A percentile compares a stretch with the other conserved stretches of the same genome.
phyloP scores from a whole-genome alignment of 2,329 filamentous ascomycete species.

The Cordyceps sp. region DNA sequence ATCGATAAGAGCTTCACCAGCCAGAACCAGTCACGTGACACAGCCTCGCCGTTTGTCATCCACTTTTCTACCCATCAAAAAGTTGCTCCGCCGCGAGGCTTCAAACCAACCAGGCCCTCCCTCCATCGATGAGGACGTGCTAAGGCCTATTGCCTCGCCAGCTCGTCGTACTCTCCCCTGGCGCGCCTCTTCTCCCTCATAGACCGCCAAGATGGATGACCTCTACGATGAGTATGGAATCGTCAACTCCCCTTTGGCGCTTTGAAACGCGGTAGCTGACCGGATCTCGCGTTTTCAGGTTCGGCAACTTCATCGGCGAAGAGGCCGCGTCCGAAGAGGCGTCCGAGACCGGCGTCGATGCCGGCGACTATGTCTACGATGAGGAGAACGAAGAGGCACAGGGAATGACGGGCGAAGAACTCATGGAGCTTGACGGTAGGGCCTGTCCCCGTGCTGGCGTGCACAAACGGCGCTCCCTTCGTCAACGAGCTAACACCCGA shows the following conservation, averaged over 20 bases:
- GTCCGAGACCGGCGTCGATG: slow-evolving; percentile 59
- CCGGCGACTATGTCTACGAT: slow-evolving; percentile 66
- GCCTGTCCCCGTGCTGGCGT: slow-evolving; percentile 7
- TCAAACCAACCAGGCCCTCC: no score
- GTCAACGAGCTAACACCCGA: neutral
- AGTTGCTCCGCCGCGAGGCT: no score
- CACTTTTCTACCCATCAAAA: no score
- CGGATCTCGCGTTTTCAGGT: slow-evolving; percentile 35
- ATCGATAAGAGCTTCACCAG: no score
- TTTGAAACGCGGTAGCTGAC: neutral
- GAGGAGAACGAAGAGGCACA: slow-evolving; percentile 53
- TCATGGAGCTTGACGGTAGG: slow-evolving; percentile 82
- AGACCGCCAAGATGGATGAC: slow-evolving; percentile 61
- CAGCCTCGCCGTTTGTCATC: no score
- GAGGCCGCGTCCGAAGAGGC: slow-evolving; percentile 73
- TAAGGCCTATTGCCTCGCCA: no score
- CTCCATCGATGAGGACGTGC: no score
- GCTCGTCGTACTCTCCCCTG: no score
- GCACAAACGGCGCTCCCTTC: no score
- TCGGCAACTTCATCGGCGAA: slow-evolving; percentile 97
- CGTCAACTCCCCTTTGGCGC: neutral
- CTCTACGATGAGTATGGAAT: slow-evolving; percentile 75
- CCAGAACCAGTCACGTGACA: no score
- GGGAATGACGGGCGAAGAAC: slow-evolving; percentile 56
- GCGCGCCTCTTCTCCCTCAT: no score